Evolutionary conservation across 768 basidiomycete species (phyloP).

Genomic region (Suillus brevipes): DNA sequence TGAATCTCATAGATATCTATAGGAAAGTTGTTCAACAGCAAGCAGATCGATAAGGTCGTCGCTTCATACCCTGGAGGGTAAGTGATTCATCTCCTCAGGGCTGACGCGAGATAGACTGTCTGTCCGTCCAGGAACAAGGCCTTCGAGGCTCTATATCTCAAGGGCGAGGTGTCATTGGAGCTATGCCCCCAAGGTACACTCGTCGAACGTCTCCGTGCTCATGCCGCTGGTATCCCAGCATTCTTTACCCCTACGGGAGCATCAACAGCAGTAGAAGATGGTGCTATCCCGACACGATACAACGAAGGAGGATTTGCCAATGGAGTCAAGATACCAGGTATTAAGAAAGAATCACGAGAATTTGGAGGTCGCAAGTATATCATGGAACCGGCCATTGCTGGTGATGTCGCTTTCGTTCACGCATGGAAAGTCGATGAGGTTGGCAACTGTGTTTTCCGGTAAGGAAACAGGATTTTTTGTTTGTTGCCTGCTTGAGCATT

Average conservation of each 20-base stretch:
- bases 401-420: slow-evolving; percentile 81
- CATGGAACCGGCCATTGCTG: slow-evolving; percentile 76
- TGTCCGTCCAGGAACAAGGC: slow-evolving; percentile 68
- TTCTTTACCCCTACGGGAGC: slow-evolving; percentile 93
- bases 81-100: slow-evolving; percentile 19
- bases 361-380: slow-evolving; percentile 81
- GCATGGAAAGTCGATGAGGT: slow-evolving; percentile 94
- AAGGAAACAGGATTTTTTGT: slow-evolving; percentile 15
- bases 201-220: slow-evolving; percentile 83
- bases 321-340: slow-evolving; percentile 71
- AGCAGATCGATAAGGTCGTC: slow-evolving; percentile 81
- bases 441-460: slow-evolving; percentile 92
- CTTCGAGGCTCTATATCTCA: slow-evolving; percentile 80
- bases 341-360: slow-evolving; percentile 73
- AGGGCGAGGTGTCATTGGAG: slow-evolving; percentile 80
- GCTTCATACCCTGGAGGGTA: slow-evolving; percentile 89
- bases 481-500: not conserved
- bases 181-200: slow-evolving; percentile 92
- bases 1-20: slow-evolving; percentile 5
- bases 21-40: slow-evolving; percentile 75
- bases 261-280: slow-evolving; percentile 78
- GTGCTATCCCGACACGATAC: slow-evolving; percentile 77
- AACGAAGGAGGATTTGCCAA: slow-evolving; percentile 70
- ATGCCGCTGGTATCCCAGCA: slow-evolving; percentile 90
- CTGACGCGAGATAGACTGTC: not conserved